Conservation (phyloP, 306 rosid genomes). For the Cicer pinnatifidum region DNA sequence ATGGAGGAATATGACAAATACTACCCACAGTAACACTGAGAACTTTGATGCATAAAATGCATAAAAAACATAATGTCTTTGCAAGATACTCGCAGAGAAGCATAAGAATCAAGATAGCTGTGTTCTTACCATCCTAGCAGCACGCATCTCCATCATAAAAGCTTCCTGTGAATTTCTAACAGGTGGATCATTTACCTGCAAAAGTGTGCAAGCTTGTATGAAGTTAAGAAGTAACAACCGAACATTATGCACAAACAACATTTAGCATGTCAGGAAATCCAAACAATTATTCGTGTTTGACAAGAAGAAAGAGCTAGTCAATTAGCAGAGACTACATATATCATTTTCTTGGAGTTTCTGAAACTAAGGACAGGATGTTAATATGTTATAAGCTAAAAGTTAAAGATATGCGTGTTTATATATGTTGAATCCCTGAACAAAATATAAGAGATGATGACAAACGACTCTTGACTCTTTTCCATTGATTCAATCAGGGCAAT, state of each 20-base stretch:
- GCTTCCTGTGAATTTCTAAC: conserved; percentile 94
- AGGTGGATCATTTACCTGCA: conserved; percentile 80
- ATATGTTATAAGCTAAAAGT: not conserved
- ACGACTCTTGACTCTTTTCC: conserved; percentile 3
- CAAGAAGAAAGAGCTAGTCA: conserved; percentile 13
- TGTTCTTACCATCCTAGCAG: conserved; percentile 72
- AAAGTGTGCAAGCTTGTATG: conserved; percentile 28
- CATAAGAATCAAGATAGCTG: not conserved
- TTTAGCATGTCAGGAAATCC: conserved; percentile 7
- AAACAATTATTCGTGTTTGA: not conserved
- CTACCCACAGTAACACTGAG: not conserved
- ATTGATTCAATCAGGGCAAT: conserved; percentile 1
- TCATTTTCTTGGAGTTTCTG: conserved; percentile 22
- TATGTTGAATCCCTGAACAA: conserved; percentile 12
- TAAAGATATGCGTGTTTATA: not conserved
- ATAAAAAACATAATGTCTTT: not conserved
- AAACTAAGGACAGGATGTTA: not conserved
- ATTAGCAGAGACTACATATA: conserved; percentile 14
- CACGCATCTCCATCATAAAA: conserved; percentile 93
- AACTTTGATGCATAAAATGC: conserved; percentile 9
- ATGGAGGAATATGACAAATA: not conserved
- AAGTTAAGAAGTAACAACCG: conserved; percentile 27
- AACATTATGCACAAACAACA: conserved; percentile 4
- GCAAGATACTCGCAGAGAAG: conserved; percentile 32
- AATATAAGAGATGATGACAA: conserved; percentile 18